Percentiles rank a stretch among this genome's conserved stretches.
Evolutionary conservation across 805 yeast genomes (phyloP).

Genomic region (Metschnikowia similis): DNA sequence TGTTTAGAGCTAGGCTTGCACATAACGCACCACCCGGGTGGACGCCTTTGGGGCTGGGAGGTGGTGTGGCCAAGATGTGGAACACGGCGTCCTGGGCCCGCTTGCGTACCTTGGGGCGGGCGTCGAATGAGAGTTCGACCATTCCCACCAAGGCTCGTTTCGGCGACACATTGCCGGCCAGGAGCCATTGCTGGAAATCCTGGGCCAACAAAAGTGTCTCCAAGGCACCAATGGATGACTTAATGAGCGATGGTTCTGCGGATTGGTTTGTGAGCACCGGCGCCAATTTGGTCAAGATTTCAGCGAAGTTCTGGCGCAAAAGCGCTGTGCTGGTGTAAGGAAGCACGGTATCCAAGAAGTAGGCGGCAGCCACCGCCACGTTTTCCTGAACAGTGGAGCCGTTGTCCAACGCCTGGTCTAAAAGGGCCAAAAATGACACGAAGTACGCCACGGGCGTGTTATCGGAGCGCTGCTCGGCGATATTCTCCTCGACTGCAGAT

Average conservation of each 20-base stretch:
- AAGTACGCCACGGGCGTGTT: constrained; percentile 77
- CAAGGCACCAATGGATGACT: constrained; percentile 81
- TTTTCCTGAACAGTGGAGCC: constrained; percentile 52
- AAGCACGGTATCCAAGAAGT: constrained; percentile 74
- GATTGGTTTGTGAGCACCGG: constrained; percentile 67
- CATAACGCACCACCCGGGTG: constrained; percentile 74
- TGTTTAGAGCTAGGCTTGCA: constrained; percentile 62
- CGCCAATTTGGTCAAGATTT: constrained; percentile 74
- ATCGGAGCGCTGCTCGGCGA: constrained; percentile 59
- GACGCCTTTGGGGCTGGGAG: constrained; percentile 70
- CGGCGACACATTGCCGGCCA: constrained; percentile 60
- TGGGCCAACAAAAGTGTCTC: constrained; percentile 78
- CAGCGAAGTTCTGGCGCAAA: constrained; percentile 69
- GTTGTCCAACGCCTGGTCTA: constrained; percentile 64
- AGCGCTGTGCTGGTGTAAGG: constrained; percentile 70
- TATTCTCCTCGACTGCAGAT: constrained; percentile 86
- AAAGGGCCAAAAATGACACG: constrained; percentile 73
- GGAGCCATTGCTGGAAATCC: constrained; percentile 71
- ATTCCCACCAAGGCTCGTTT: constrained; percentile 76
- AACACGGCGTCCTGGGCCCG: constrained; percentile 89
- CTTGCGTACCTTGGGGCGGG: constrained; percentile 92
- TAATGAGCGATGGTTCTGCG: constrained; percentile 75
- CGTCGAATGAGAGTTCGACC: constrained; percentile 74
- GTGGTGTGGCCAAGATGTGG: constrained; percentile 58
- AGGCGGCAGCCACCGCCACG: constrained; percentile 72